Base-by-base conservation (phyloP, 164 flowering plant species). In the Vitis rupestris region DNA sequence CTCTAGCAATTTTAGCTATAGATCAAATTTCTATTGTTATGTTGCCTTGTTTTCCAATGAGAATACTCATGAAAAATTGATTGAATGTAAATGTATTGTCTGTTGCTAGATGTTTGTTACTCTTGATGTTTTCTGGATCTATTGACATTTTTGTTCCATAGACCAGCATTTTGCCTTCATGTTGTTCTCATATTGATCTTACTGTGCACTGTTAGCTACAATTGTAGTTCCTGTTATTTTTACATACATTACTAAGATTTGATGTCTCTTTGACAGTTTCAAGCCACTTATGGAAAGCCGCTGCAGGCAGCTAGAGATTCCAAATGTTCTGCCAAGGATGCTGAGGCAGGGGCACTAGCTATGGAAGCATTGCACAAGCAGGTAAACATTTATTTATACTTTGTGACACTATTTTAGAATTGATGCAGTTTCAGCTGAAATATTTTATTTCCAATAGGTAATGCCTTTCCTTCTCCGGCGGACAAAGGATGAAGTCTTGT, bases 341-440 rank as follows among this genome's bases (percentile, higher is more conserved):
- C 99, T 74, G 99, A 96, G 85, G 97, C 96, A 55, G 98, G 98
- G 53, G 89, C 78, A 44, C 97, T 96, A 65, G 99, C 99, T 60
- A 92, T 96, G 98, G 99, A 96, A 85, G 98, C 99, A 69, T 75
- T 96, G 82, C 99, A 96, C 75, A 96, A 96, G 81, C 99, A 96
- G 97, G 98, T 91, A 3, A 13, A 9, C n/a, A 9, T 50, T 23
- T 14, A 30, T 19, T 16, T 47, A 37, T 37, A 37, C 6, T 37
- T 37, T 37, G 44, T 31, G 44, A 37, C 7, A 37, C 4, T 9
- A 23, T 13, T 19, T 63, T 12, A 51, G 4, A 4, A 29, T 51
- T 30, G 61, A 14, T 15, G n/a, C 27, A 14, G n/a, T 30, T 63
- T 27, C 50, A 48, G 52, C 69, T 69, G 63, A 51, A 48, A 14